These are phyloP conservation scores for Trypanosoma grayi DNA, from an alignment of 208 protist species.

Conservation along the genomic window DNA sequence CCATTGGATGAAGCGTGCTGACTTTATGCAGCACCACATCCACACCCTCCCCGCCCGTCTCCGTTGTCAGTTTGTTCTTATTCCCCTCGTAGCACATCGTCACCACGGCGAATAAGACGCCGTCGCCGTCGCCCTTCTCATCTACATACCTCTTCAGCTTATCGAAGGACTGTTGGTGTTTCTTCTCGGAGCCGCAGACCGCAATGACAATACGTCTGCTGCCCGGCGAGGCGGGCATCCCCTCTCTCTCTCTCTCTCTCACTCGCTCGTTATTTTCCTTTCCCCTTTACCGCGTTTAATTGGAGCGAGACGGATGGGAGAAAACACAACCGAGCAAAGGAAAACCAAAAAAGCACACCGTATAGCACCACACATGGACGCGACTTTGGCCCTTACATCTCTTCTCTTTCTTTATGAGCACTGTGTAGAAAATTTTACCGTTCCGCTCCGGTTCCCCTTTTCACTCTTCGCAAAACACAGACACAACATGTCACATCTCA, in stretches of 20 bases:
- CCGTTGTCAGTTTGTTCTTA: slow-evolving; percentile 27
- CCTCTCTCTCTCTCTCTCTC: neutral
- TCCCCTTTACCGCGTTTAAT: neutral
- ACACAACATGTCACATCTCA: slow-evolving; percentile 24
- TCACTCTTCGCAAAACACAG: no score
- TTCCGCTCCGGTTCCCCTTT: no score
- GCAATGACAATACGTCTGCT: slow-evolving; percentile 35
- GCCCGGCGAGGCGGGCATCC: neutral
- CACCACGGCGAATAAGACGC: slow-evolving; percentile 44
- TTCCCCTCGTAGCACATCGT: slow-evolving; percentile 53
- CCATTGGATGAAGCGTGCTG: slow-evolving; percentile 43
- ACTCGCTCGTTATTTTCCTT: neutral
- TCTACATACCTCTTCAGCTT: slow-evolving; percentile 34
- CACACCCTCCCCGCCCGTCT: slow-evolving; percentile 25
- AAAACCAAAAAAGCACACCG: neutral
- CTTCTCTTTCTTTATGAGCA: no score
- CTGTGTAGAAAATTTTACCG: no score
- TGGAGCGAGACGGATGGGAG: no score
- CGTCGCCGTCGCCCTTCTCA: neutral
- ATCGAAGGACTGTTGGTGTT: slow-evolving; percentile 79
- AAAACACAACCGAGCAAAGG: neutral
- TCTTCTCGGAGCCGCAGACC: slow-evolving; percentile 65
- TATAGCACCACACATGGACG: no score
- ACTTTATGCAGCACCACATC: slow-evolving; percentile 86
- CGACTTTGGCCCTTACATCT: neutral